phyloP scores from a whole-genome alignment of 495 filamentous ascomycete genomes.

The Sabuloglossum arenarium region DNA sequence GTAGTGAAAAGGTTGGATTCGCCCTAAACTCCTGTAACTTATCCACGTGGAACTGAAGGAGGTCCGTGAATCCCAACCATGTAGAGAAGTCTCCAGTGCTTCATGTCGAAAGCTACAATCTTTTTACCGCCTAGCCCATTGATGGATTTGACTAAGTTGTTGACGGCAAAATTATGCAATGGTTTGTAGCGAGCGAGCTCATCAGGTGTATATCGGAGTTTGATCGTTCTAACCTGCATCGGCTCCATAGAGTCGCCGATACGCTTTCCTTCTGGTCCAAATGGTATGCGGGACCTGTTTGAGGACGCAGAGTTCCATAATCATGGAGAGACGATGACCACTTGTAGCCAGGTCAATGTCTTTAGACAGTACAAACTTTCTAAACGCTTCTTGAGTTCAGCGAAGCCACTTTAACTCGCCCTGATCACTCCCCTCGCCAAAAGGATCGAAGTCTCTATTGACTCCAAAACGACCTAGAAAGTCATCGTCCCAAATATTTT shows the following conservation, averaged over 20 bases:
- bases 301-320: neutral
- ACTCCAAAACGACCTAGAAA: neutral
- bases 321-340: neutral
- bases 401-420: neutral
- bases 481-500: neutral
- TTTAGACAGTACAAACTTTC: neutral
- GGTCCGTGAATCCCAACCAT: neutral
- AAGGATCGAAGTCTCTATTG: neutral
- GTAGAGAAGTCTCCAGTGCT: neutral
- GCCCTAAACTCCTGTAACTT: neutral
- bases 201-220: neutral
- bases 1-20: neutral
- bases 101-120: neutral
- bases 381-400: neutral
- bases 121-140: neutral
- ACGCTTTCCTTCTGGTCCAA: neutral
- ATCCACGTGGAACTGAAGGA: neutral
- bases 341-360: neutral
- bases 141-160: neutral
- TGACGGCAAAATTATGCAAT: neutral
- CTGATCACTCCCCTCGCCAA: neutral
- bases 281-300: neutral
- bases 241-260: neutral
- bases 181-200: neutral
- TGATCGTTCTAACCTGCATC: neutral